These are phyloP conservation scores for Xylariaceae sp. DNA, from an alignment of 2,329 filamentous ascomycete species.

Conservation along the genomic window DNA sequence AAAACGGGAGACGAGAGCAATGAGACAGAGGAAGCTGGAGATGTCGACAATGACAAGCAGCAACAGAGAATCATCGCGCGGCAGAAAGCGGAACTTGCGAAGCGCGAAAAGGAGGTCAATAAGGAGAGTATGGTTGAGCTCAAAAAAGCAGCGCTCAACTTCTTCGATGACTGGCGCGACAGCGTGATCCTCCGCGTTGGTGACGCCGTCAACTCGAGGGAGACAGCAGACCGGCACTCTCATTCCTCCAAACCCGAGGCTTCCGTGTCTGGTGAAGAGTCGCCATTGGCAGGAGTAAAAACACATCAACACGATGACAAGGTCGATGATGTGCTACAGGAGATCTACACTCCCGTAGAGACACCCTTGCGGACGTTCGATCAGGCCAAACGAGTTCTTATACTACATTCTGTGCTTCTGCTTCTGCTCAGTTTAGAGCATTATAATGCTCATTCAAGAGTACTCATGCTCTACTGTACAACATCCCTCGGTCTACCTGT, in stretches of 20 bases:
- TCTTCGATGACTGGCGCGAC: constrained; percentile 32
- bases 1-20: not conserved
- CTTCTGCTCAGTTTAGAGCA: constrained; percentile 70
- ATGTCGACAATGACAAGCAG: not conserved
- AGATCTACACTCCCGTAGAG: constrained; percentile 55
- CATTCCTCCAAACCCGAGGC: constrained; percentile 20
- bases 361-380: constrained; percentile 57
- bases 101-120: constrained; percentile 25
- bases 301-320: constrained; percentile 36
- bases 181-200: constrained; percentile 29
- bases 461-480: constrained; percentile 63
- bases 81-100: constrained; percentile 20
- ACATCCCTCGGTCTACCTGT: constrained; percentile 66
- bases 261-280: not conserved
- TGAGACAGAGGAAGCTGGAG: constrained; percentile 3
- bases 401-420: constrained; percentile 68
- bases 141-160: constrained; percentile 26
- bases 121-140: constrained; percentile 25
- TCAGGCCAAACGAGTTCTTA: constrained; percentile 55
- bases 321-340: constrained; percentile 43
- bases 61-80: constrained; percentile 19
- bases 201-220: constrained; percentile 27
- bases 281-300: constrained; percentile 13
- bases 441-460: constrained; percentile 69
- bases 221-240: constrained; percentile 20